A percentile compares a stretch with the other conserved stretches of the same genome.
These are phyloP conservation scores for Globisporangium takayamanum DNA, from an alignment of 352 stramenopile genomes.

Conservation along the genomic window DNA sequence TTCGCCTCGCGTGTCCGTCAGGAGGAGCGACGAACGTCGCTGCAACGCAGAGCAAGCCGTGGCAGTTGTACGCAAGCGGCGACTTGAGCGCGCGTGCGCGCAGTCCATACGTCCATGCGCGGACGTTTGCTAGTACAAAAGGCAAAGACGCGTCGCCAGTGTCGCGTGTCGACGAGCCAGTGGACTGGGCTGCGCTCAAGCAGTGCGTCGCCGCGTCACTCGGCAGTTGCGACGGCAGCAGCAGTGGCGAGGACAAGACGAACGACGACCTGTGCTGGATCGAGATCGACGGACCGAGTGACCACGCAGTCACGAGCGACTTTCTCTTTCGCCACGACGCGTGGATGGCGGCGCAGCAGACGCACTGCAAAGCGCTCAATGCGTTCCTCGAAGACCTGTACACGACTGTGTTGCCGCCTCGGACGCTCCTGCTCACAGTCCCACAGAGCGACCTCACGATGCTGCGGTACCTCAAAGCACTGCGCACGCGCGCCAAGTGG, in stretches of 20 bases:
- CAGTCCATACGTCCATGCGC: conserved; percentile 48
- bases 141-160: conserved; percentile 11
- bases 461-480: conserved; percentile 63
- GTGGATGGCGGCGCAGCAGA: conserved; percentile 60
- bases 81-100: conserved; percentile 41
- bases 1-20: conserved; percentile 23
- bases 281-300: conserved; percentile 53
- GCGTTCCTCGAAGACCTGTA: conserved; percentile 35
- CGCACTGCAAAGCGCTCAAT: conserved; percentile 45
- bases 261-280: conserved; percentile 63
- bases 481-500: conserved; percentile 74
- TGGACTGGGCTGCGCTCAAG: conserved; percentile 28
- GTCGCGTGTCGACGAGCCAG: conserved; percentile 24
- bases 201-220: conserved; percentile 24
- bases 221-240: conserved; percentile 5
- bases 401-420: conserved; percentile 31
- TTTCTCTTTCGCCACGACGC: conserved; percentile 55
- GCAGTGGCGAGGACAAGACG: neutral
- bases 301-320: conserved; percentile 28
- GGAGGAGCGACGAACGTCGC: conserved; percentile 4
- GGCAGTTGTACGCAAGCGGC: conserved; percentile 64
- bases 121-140: conserved; percentile 8
- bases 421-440: conserved; percentile 57
- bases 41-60: conserved; percentile 47
- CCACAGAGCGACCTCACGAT: conserved; percentile 69